phyloP scores from a whole-genome alignment of 2,329 filamentous ascomycete species.

The Ophiostoma montium region DNA sequence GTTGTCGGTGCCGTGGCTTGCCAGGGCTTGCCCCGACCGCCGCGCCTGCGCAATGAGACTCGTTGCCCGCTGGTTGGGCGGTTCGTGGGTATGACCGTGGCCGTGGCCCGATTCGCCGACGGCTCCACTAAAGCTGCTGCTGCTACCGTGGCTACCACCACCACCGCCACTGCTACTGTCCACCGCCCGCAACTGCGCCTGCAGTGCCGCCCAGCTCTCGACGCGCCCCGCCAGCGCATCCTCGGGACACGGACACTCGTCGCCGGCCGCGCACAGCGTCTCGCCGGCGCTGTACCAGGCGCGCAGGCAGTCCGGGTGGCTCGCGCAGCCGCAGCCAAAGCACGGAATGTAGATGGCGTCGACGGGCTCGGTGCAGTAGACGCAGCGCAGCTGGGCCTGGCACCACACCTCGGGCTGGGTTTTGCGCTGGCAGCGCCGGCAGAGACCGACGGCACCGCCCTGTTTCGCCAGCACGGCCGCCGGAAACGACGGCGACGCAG shows the following conservation, averaged over 20 bases:
- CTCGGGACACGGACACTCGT: slow-evolving; percentile 48
- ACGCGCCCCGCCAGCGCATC: slow-evolving; percentile 43
- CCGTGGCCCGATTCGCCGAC: neutral
- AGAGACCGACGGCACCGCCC: slow-evolving; percentile 29
- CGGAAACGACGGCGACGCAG: slow-evolving; percentile 20
- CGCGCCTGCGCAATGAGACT: slow-evolving; percentile 13
- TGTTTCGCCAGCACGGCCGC: slow-evolving; percentile 13
- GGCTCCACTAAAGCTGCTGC: too few relatives aligned
- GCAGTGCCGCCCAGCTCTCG: slow-evolving; percentile 46
- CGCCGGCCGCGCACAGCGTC: slow-evolving; percentile 45
- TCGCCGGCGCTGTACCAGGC: slow-evolving; percentile 46
- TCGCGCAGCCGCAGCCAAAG: slow-evolving; percentile 47
- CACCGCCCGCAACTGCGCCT: slow-evolving; percentile 22
- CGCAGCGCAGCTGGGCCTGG: slow-evolving; percentile 45
- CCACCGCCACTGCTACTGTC: neutral
- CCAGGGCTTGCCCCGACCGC: slow-evolving; percentile 9
- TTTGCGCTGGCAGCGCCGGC: slow-evolving; percentile 36
- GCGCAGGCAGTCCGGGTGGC: slow-evolving; percentile 43
- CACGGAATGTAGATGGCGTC: slow-evolving; percentile 47
- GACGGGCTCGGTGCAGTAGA: slow-evolving; percentile 48
- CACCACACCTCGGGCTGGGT: neutral
- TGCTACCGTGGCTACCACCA: too few relatives aligned
- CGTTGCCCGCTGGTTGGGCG: neutral
- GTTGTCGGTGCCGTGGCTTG: neutral
- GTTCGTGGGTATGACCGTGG: neutral